Base-by-base conservation (phyloP, 192 early-diverging fungal species). In the Linnemannia elongata region DNA sequence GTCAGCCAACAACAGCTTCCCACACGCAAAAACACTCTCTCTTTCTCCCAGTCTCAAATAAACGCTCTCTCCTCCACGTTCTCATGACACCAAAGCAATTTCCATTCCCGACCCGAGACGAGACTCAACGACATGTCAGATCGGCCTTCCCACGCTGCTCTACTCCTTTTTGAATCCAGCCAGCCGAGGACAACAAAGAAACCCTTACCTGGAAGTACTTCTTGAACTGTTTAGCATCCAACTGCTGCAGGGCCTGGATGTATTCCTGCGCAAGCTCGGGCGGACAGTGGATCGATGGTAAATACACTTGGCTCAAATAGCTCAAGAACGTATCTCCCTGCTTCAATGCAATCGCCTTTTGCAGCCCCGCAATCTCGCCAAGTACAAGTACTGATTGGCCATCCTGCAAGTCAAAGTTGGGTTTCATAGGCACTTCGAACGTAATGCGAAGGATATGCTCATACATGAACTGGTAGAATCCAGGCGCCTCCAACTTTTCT, bases 381-480 rank as follows among this genome's bases (percentile, higher is more conserved):
- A 93, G 86, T 0, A 91, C 94, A 87, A 97, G 75, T 77, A 93
- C 82, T 8, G 94, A 89, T 87, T 96, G 94, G 3, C 95, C 97
- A 82, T 98, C 97, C 39, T 89, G 76, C 45, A 94, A 79, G 80
- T 95, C 90, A 89, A 97, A 98, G 33, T 83, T 89, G 17, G 90
- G 38, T 39, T 93, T 93, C 89, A 96, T 92, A 0, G 97, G 96
- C 36, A 97, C 91, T 86, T 95, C 94, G 82, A 99, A 99, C 63
- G 94, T 93, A 66, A 92, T 88, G 9, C 95, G 93, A 2, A 96
- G 76, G 22, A 97, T 93, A 20, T 93, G 91, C 69, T 94, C 92
- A 77, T 94, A 96, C 57, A 96, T 92, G 87, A 97, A 97, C 63
- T 92, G 92, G 71, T 92, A 91, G 83, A 96, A 96, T 13, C 94